phyloP scores from a whole-genome alignment of 768 basidiomycete species.

The Fomitopsis serialis region DNA sequence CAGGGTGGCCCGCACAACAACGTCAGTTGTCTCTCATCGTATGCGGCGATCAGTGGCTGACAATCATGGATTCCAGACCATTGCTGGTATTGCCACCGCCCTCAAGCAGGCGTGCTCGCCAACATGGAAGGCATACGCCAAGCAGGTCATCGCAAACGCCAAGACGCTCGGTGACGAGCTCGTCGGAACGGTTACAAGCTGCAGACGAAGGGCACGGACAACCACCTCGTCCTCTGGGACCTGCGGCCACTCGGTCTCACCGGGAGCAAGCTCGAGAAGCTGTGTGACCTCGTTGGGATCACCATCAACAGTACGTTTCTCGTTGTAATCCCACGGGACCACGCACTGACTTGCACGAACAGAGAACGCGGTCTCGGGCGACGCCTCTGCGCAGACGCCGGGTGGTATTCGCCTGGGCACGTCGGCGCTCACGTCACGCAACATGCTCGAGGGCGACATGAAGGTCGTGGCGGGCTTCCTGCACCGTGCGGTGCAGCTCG shows the following conservation, averaged over 20 bases:
- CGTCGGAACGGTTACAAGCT: constrained; percentile 84
- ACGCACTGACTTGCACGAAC: background rate
- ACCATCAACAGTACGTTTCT: constrained; percentile 82
- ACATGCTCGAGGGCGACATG: constrained; percentile 88
- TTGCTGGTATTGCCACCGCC: constrained; percentile 90
- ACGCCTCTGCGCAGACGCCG: constrained; percentile 91
- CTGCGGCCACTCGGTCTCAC: constrained; percentile 91
- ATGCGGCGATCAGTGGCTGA: background rate
- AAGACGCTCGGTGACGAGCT: constrained; percentile 69
- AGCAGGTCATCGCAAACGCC: constrained; percentile 91
- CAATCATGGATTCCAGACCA: constrained; percentile 49
- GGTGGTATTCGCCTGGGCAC: constrained; percentile 97
- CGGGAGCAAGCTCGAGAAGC: constrained; percentile 98
- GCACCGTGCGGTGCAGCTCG: constrained; percentile 91
- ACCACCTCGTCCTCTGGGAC: constrained; percentile 98
- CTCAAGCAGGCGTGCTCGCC: constrained; percentile 89
- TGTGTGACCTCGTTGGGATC: constrained; percentile 94
- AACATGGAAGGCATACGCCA: constrained; percentile 85
- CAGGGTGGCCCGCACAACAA: constrained; percentile 99
- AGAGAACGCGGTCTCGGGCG: constrained; percentile 98
- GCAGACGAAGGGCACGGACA: constrained; percentile 95
- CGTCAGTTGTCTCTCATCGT: constrained; percentile 35
- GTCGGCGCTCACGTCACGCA: constrained; percentile 88
- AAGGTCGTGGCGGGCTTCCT: constrained; percentile 85
- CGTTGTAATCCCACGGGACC: background rate